Base-by-base conservation (phyloP, 1,139 yeast species). In the Pichia sp. region DNA sequence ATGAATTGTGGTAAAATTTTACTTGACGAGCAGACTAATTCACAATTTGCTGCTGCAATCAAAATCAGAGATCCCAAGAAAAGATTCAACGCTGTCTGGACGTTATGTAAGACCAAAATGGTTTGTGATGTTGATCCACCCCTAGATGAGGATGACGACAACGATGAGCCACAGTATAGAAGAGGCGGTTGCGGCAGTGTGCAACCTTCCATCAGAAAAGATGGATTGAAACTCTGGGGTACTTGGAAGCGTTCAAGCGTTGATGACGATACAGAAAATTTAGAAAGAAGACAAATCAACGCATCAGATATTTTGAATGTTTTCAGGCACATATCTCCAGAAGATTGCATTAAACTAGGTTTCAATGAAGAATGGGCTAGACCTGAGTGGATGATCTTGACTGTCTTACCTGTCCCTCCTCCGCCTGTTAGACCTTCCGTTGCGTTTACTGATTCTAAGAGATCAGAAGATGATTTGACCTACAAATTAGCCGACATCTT, bases 401-500 rank as follows among this genome's bases (percentile, higher is more conserved):
- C 99, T 2, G 98, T 93, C 18, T 76, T 95, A 63, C 99, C 99
- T 1, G 99, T 95, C n/a, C 99, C 99, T 44, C 99, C 99, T 50
- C 99, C 99, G 54, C 98, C 98, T 36, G 99, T 95, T 36, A 86
- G 99, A 71, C 99, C 99, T 18, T 87, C 96, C 41, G 93, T 95
- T 73, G 96, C 99, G 2, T 91, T 93, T 64, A 93, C 93, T 62
- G 99, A 95, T 66, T 89, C 97, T n/a, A 96, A 96, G 53, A 83
- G 99, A 74, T 97, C 99, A 63, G 99, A 95, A 70, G 99, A 95
- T 80, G 99, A 95, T 78, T 85, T 95, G 72, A 95, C 99, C 3
- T 93, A 91, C 69, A 95, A 95, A 71, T 78, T 95, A 61, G 98
- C 99, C 8, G 99, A 95, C 76, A 93, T 95, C 50, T 74, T 95